These are phyloP conservation scores for Pseudogymnoascus sp. DNA, from an alignment of 2,329 filamentous ascomycete species.

Conservation along the genomic window DNA sequence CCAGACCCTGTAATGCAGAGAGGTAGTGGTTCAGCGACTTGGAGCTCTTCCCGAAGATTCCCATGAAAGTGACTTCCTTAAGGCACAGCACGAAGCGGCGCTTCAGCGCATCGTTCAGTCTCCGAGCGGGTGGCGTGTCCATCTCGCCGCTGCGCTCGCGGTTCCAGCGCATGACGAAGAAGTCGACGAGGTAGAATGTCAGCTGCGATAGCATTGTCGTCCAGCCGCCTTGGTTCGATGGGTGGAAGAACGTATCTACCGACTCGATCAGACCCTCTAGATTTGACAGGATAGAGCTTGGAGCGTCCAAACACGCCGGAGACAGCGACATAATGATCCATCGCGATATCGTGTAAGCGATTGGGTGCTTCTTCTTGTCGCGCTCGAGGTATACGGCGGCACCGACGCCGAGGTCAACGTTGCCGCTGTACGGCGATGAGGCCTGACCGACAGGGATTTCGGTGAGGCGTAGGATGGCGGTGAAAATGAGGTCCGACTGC, in stretches of 20 bases:
- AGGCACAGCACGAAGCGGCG: conserved; percentile 81
- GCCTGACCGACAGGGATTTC: conserved; percentile 97
- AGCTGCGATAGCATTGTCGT: conserved; percentile 83
- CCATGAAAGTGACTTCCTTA: conserved; percentile 94
- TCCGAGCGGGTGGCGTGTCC: conserved; percentile 71
- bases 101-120: conserved; percentile 72
- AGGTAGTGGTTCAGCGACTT: conserved; percentile 89
- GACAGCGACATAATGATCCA: conserved; percentile 93
- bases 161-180: conserved; percentile 97
- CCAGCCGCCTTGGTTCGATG: conserved; percentile 90
- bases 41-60: conserved; percentile 90
- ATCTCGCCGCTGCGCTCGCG: conserved; percentile 88
- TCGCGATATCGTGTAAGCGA: conserved; percentile 83
- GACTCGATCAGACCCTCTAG: conserved; percentile 89
- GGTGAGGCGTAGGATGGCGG: conserved; percentile 75
- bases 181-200: conserved; percentile 85
- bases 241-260: conserved; percentile 97
- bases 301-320: conserved; percentile 66
- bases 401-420: conserved; percentile 75
- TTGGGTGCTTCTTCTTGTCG: conserved; percentile 86
- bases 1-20: conserved; percentile 78
- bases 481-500: conserved; percentile 89
- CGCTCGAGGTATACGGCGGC: conserved; percentile 81
- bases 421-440: conserved; percentile 76
- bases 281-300: conserved; percentile 72